phyloP scores from a whole-genome alignment of 139 green algal species.

The Closterium sp. region DNA sequence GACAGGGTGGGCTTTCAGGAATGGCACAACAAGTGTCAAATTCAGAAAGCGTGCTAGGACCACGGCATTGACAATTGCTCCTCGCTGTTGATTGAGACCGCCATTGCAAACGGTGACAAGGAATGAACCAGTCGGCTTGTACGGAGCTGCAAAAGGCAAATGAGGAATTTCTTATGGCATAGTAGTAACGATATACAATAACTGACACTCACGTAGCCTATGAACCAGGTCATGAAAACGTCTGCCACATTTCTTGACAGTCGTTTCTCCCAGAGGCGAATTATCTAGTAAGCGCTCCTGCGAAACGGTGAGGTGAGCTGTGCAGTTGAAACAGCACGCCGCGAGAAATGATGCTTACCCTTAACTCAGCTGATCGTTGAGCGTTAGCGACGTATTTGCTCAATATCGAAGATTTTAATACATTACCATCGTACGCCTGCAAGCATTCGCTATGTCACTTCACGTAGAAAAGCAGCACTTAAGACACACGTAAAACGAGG shows the following conservation, averaged over 20 bases:
- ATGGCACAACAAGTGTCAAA: conserved; percentile 10
- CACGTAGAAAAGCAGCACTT: neutral
- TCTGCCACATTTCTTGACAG: neutral
- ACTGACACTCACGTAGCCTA: neutral
- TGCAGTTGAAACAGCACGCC: neutral
- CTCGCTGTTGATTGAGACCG: conserved; percentile 20
- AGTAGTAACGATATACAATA: neutral
- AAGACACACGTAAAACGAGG: neutral
- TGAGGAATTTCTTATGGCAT: neutral
- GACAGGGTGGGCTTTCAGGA: conserved; percentile 9
- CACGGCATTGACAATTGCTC: conserved; percentile 20
- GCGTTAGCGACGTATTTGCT: neutral
- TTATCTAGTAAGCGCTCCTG: neutral
- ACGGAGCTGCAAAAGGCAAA: neutral
- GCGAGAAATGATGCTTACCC: neutral
- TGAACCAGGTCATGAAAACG: neutral
- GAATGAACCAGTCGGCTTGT: conserved; percentile 13
- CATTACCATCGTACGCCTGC: neutral
- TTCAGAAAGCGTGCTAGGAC: conserved; percentile 16
- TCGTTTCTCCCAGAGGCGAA: neutral
- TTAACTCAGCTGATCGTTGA: neutral
- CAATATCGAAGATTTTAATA: too few species aligned
- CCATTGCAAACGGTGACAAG: conserved; percentile 10
- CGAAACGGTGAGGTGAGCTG: neutral
- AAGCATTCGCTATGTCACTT: neutral